Percentiles rank a stretch among this genome's conserved stretches.
These are phyloP conservation scores for Spirogloea muscicola DNA, from an alignment of 139 green algal species.

Conservation along the genomic window DNA sequence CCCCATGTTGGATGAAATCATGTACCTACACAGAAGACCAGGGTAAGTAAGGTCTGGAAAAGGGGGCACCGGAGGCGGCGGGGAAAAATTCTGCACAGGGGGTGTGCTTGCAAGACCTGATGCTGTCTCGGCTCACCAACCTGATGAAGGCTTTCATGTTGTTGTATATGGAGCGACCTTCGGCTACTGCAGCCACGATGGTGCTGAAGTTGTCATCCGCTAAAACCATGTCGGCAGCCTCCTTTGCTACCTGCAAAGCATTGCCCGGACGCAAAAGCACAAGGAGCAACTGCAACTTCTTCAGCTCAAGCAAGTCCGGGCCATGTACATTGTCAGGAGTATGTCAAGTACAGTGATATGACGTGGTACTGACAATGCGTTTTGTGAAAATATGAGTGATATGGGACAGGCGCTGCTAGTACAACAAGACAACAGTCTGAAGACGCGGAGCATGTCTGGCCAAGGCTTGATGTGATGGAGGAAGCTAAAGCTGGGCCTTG, in stretches of 20 bases:
- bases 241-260: slow-evolving; percentile 84
- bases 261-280: too few species aligned
- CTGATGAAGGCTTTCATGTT: slow-evolving; percentile 99
- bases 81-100: not conserved
- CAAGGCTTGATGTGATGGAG: too few species aligned
- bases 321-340: too few species aligned
- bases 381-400: too few species aligned
- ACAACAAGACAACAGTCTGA: too few species aligned
- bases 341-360: too few species aligned
- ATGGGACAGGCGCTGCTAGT: too few species aligned
- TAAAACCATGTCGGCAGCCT: slow-evolving; percentile 95
- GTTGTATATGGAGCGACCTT: slow-evolving; percentile 96
- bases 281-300: too few species aligned
- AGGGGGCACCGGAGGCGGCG: not conserved
- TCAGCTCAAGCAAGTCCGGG: too few species aligned
- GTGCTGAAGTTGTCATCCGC: slow-evolving; percentile 95
- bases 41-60: not conserved
- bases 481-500: too few species aligned
- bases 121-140: not conserved
- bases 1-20: slow-evolving; percentile 98
- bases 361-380: too few species aligned
- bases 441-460: too few species aligned
- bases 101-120: not conserved
- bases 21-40: slow-evolving; percentile 73
- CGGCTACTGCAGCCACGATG: slow-evolving; percentile 91